Percentiles rank a stretch among this genome's conserved stretches.
These are phyloP conservation scores for Thalassiosira allenii DNA, from an alignment of 352 stramenopile species.

Conservation along the genomic window DNA sequence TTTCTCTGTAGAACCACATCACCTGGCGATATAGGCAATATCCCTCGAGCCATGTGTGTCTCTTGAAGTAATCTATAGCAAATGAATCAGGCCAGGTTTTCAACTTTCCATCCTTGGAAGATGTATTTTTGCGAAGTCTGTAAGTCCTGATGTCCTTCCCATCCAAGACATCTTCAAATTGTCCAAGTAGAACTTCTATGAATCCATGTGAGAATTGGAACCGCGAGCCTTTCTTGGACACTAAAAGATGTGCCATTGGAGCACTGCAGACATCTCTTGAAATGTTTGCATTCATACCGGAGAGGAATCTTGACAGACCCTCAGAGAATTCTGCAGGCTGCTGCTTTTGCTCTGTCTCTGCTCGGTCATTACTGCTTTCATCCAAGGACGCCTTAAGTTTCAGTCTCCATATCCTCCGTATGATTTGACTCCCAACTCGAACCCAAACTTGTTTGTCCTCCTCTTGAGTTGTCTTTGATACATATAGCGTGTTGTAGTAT, in stretches of 20 bases:
- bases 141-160: slow-evolving; percentile 11
- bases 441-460: slow-evolving; percentile 24
- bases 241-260: slow-evolving; percentile 44
- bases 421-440: not conserved
- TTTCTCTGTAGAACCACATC: slow-evolving; percentile 29
- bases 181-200: slow-evolving; percentile 38
- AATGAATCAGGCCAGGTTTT: slow-evolving; percentile 27
- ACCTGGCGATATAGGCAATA: slow-evolving; percentile 27
- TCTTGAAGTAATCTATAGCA: slow-evolving; percentile 35
- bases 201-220: slow-evolving; percentile 60
- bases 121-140: not conserved
- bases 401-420: not conserved
- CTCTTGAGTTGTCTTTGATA: not conserved
- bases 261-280: slow-evolving; percentile 37
- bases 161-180: slow-evolving; percentile 27
- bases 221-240: slow-evolving; percentile 17
- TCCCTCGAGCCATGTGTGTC: slow-evolving; percentile 19
- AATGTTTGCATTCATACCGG: slow-evolving; percentile 37
- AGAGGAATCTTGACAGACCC: slow-evolving; percentile 42
- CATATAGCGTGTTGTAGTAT: not conserved
- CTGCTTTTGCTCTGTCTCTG: not conserved
- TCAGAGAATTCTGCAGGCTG: slow-evolving; percentile 2
- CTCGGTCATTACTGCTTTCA: not conserved
- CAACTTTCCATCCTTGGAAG: not conserved
- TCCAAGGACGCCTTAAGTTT: not conserved